Evolutionary conservation across 2,329 filamentous ascomycete species (phyloP).

Genomic region (Pestalotiopsis sp.): DNA sequence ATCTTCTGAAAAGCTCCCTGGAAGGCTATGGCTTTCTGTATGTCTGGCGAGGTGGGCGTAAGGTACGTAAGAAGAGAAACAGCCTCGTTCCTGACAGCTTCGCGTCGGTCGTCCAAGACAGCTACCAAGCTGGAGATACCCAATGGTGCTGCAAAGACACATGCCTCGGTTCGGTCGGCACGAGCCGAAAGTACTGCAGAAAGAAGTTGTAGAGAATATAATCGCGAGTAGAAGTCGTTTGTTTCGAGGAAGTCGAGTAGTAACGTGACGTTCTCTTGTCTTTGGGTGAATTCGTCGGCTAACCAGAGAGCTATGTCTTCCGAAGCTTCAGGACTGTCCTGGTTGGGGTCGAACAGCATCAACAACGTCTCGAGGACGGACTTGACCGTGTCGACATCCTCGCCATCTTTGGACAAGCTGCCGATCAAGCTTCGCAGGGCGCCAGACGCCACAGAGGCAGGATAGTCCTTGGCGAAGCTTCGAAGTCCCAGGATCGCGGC

Average conservation of each 20-base stretch:
- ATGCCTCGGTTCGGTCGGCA: constrained; percentile 91
- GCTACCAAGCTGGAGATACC: constrained; percentile 86
- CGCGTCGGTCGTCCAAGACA: constrained; percentile 80
- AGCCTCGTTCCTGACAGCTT: constrained; percentile 86
- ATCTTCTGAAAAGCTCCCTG: constrained; percentile 90
- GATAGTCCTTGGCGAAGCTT: constrained; percentile 95
- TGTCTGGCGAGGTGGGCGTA: constrained; percentile 81
- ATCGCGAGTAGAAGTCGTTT: constrained; percentile 83
- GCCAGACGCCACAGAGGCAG: constrained; percentile 91
- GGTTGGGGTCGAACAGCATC: constrained; percentile 80
- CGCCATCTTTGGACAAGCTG: constrained; percentile 81
- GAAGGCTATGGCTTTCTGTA: constrained; percentile 95
- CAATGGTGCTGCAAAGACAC: constrained; percentile 83
- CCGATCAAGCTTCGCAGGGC: constrained; percentile 87
- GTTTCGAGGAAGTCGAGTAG: constrained; percentile 88
- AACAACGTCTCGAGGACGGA: constrained; percentile 92
- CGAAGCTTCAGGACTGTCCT: constrained; percentile 82
- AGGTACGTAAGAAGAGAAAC: constrained; percentile 85
- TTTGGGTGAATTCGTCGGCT: constrained; percentile 96
- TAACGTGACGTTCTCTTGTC: constrained; percentile 93
- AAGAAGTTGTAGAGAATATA: constrained; percentile 89
- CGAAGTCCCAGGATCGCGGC: constrained; percentile 90
- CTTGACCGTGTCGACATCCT: constrained; percentile 96
- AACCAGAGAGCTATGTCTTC: constrained; percentile 96
- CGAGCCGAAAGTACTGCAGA: constrained; percentile 82